phyloP scores from a whole-genome alignment of 345 rosid genomes.

The Populus pruinosa region DNA sequence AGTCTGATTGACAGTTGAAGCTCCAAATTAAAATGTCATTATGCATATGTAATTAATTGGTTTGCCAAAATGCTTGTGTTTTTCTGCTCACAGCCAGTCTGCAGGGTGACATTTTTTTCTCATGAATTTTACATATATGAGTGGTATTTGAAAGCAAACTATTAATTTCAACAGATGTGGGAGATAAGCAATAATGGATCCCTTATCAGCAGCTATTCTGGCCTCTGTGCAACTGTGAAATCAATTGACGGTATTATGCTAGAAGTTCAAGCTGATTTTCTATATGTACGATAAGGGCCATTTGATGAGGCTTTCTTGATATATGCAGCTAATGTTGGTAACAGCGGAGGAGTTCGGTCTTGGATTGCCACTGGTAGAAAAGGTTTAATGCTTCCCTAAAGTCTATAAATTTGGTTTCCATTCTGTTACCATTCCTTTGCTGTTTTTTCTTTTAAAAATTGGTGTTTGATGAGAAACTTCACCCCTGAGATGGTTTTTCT shows the following conservation, averaged over 20 bases:
- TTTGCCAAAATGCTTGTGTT: not conserved
- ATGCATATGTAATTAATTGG: not conserved
- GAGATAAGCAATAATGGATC: constrained; percentile 56
- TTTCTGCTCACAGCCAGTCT: not conserved
- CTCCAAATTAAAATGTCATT: not conserved
- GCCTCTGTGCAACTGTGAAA: constrained; percentile 73
- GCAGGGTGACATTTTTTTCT: not conserved
- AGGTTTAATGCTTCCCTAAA: constrained; percentile 35
- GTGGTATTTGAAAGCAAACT: constrained; percentile 8
- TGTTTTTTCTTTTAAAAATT: not conserved
- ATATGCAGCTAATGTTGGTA: constrained; percentile 26
- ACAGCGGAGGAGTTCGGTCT: constrained; percentile 62
- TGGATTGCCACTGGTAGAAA: constrained; percentile 85
- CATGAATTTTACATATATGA: not conserved
- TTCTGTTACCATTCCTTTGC: not conserved
- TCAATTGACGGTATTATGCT: constrained; percentile 46
- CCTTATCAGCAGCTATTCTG: constrained; percentile 67
- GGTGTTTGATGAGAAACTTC: not conserved
- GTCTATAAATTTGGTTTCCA: not conserved
- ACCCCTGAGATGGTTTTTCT: not conserved
- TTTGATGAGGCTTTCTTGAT: not conserved
- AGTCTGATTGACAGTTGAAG: not conserved
- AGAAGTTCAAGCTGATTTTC: not conserved
- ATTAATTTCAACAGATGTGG: constrained; percentile 62
- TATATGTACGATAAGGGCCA: not conserved